Evolutionary conservation across 345 rosid species (phyloP).

Genomic region (Zanthoxylum bungeanum): DNA sequence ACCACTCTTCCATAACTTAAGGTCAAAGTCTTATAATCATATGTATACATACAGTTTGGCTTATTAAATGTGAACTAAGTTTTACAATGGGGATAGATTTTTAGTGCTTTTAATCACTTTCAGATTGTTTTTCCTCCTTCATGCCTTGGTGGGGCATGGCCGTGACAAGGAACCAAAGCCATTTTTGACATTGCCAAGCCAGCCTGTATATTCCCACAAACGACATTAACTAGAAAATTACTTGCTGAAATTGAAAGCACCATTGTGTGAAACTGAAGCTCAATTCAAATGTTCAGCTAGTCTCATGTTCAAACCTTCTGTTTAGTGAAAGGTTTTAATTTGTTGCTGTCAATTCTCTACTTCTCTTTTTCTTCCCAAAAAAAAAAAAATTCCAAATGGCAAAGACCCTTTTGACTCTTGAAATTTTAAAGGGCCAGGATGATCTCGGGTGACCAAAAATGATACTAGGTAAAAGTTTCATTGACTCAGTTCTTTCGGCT

Average conservation of each 20-base stretch:
- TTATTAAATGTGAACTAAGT: background rate
- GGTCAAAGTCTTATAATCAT: background rate
- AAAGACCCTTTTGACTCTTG: background rate
- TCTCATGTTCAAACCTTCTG: background rate
- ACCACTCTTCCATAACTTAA: background rate
- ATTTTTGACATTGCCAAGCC: conserved; percentile 4
- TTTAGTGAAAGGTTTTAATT: background rate
- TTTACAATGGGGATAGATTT: background rate
- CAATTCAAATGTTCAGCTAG: background rate
- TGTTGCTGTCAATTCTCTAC: background rate
- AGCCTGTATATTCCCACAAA: conserved; percentile 18
- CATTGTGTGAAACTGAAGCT: background rate
- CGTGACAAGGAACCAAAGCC: conserved; percentile 1
- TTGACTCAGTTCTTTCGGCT: background rate
- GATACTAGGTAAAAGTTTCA: background rate
- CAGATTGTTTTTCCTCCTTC: background rate
- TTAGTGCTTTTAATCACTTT: background rate
- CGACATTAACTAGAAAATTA: background rate
- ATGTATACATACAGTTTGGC: background rate
- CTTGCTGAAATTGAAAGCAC: background rate
- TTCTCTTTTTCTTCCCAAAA: background rate
- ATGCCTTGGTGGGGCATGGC: background rate
- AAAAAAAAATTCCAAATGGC: background rate
- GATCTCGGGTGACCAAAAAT: background rate
- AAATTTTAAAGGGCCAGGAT: background rate